These are phyloP conservation scores for Paramecium octaurelia DNA, from an alignment of 73 alveolate species.

Conservation along the genomic window DNA sequence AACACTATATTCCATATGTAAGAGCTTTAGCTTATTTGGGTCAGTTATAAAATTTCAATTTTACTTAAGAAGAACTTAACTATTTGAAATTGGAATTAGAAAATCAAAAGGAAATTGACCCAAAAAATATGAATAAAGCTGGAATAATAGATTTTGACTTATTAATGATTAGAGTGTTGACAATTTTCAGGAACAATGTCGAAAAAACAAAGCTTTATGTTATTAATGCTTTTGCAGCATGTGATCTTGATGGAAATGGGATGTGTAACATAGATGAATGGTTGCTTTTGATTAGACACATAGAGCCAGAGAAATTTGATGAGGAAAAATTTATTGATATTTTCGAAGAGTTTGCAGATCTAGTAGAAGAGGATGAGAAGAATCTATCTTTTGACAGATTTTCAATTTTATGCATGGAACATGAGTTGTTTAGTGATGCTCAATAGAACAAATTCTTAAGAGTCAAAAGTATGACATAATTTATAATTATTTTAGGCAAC, in stretches of 20 bases:
- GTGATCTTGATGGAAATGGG: slow-evolving; percentile 61
- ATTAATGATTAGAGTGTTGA: slow-evolving; percentile 30
- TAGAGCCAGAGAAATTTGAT: slow-evolving; percentile 53
- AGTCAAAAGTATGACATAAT: background rate
- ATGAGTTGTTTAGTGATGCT: slow-evolving; percentile 52
- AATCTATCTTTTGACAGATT: slow-evolving; percentile 58
- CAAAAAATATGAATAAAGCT: slow-evolving; percentile 42
- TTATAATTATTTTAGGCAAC: background rate
- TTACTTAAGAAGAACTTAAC: slow-evolving; percentile 17
- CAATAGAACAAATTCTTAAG: slow-evolving; percentile 37
- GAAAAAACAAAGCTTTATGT: slow-evolving; percentile 55
- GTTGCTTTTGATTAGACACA: slow-evolving; percentile 48
- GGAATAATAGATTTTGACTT: slow-evolving; percentile 57
- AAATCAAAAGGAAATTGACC: slow-evolving; percentile 19
- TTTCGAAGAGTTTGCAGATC: slow-evolving; percentile 55
- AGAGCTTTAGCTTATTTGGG: slow-evolving; percentile 30
- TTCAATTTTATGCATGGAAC: slow-evolving; percentile 52
- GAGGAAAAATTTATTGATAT: slow-evolving; percentile 48
- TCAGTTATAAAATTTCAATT: background rate
- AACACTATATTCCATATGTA: slow-evolving; percentile 43
- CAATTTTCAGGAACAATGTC: background rate
- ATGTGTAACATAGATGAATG: slow-evolving; percentile 60
- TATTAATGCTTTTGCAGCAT: slow-evolving; percentile 54
- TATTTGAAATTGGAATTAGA: slow-evolving; percentile 48
- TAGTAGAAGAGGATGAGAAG: slow-evolving; percentile 52